A percentile compares a stretch with the other conserved stretches of the same genome.
phyloP scores from a whole-genome alignment of 768 basidiomycete species.

The Suillus subaureus region DNA sequence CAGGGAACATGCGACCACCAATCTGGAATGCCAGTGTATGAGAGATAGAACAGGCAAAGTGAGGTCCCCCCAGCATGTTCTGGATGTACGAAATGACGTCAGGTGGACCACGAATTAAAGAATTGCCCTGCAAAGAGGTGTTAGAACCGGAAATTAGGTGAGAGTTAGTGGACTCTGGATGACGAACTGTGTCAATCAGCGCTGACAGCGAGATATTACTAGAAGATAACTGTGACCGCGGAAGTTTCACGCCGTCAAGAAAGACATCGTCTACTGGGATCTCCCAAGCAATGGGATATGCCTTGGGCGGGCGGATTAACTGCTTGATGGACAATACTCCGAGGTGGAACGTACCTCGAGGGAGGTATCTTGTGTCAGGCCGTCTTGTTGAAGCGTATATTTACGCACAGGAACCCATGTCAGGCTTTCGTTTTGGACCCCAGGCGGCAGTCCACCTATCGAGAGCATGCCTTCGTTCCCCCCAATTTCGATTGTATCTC shows the following conservation, averaged over 20 bases:
- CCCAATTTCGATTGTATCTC: conserved; percentile 67
- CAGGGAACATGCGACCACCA: conserved; percentile 66
- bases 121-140: conserved; percentile 58
- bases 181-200: conserved; percentile 66
- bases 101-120: conserved; percentile 71
- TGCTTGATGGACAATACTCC: not conserved
- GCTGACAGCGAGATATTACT: conserved; percentile 58
- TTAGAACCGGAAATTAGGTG: conserved; percentile 5
- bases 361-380: conserved; percentile 57
- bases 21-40: conserved; percentile 72
- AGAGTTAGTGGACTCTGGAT: not conserved
- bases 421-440: conserved; percentile 48
- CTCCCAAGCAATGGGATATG: conserved; percentile 73
- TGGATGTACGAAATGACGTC: conserved; percentile 61
- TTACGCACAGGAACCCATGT: conserved; percentile 67
- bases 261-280: conserved; percentile 70
- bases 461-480: conserved; percentile 68
- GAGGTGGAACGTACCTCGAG: conserved; percentile 50
- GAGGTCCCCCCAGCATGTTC: conserved; percentile 41
- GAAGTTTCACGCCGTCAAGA: conserved; percentile 64
- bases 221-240: conserved; percentile 53
- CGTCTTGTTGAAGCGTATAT: conserved; percentile 55
- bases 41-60: conserved; percentile 59
- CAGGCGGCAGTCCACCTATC: conserved; percentile 63
- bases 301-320: conserved; percentile 30